Percentiles rank a stretch among this genome's conserved stretches.
Evolutionary conservation across 129 eudicot genomes (phyloP).

Genomic region (Ambrosia artemisiifolia): DNA sequence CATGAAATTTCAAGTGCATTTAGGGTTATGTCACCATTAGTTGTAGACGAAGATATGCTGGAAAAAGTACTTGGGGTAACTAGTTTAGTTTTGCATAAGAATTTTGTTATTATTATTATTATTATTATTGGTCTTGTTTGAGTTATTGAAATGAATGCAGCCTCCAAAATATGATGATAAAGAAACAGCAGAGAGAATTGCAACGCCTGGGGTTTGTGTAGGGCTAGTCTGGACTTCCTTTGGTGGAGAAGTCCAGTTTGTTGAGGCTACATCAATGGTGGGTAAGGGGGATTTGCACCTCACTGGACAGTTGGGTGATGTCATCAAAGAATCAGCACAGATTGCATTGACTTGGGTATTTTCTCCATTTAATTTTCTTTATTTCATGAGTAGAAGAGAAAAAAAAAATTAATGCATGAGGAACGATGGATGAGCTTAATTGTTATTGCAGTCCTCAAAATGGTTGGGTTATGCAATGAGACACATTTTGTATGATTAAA

Average conservation of each 20-base stretch:
- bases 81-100: background rate
- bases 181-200: conserved; percentile 85
- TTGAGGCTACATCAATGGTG: conserved; percentile 82
- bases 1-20: conserved; percentile 73
- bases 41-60: conserved; percentile 83
- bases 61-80: conserved; percentile 93
- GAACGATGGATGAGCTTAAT: background rate
- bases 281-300: conserved; percentile 98
- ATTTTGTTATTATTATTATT: background rate
- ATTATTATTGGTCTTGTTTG: conserved; percentile 2
- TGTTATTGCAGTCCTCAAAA: too few relatives aligned
- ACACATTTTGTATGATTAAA: background rate
- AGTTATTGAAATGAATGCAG: conserved; percentile 33
- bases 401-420: background rate
- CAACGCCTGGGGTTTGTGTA: conserved; percentile 80
- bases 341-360: conserved; percentile 98
- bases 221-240: conserved; percentile 95
- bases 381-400: background rate
- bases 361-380: background rate
- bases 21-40: conserved; percentile 54
- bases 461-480: too few relatives aligned
- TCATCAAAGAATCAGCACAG: conserved; percentile 96
- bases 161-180: conserved; percentile 93
- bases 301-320: conserved; percentile 97
- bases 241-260: conserved; percentile 97